phyloP scores from a whole-genome alignment of 83 land plant genomes.

The Thuja plicata region DNA sequence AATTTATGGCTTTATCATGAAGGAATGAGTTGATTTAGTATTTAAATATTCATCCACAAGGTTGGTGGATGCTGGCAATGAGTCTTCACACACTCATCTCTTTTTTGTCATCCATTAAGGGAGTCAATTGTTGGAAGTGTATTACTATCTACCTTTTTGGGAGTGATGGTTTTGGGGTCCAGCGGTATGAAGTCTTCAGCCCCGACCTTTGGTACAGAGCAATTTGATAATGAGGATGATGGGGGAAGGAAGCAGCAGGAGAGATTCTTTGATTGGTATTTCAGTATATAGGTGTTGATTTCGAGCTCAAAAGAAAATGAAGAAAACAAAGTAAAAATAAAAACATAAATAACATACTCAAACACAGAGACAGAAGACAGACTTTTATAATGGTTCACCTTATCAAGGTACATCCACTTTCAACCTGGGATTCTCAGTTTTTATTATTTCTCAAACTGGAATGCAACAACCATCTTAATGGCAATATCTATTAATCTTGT shows the following conservation, averaged over 20 bases:
- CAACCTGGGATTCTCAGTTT: no score
- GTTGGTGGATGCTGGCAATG: neutral
- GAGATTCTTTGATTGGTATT: conserved; percentile 53
- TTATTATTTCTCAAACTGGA: no score
- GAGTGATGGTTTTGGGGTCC: conserved; percentile 30
- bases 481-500: no score
- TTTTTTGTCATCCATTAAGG: neutral
- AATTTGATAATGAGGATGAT: conserved; percentile 38
- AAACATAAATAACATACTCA: no score
- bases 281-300: no score
- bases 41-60: neutral
- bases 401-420: no score
- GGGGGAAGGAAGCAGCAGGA: conserved; percentile 16
- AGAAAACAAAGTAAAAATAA: no score
- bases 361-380: no score
- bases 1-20: no score
- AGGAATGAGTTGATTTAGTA: neutral
- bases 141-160: conserved; percentile 17
- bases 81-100: neutral
- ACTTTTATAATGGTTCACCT: no score
- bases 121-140: neutral
- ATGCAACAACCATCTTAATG: no score
- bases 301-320: no score
- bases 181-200: conserved; percentile 34
- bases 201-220: conserved; percentile 43